phyloP scores from a whole-genome alignment of 2,329 filamentous ascomycete species.

The Tolypocladium amazonense region DNA sequence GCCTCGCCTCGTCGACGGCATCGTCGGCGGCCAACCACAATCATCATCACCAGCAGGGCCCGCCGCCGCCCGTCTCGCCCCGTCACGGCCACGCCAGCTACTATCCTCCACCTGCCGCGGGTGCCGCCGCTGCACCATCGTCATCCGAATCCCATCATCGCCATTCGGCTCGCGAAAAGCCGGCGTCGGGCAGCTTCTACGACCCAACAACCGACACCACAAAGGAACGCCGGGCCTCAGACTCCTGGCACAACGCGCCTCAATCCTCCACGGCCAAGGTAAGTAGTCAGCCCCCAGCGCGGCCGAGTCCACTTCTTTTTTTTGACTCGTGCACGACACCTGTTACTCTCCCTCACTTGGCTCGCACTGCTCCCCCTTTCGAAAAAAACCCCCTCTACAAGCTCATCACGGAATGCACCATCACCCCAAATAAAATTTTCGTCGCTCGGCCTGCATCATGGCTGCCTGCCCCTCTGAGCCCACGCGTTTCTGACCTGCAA shows the following conservation, averaged over 20 bases:
- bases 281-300: constrained; percentile 15
- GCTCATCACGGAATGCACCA: neutral
- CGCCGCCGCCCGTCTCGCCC: constrained; percentile 26
- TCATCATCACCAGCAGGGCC: constrained; percentile 16
- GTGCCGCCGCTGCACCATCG: neutral
- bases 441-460: neutral
- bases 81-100: constrained; percentile 25
- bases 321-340: constrained; percentile 8
- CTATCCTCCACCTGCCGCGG: constrained; percentile 7
- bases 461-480: neutral
- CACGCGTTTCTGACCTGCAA: constrained; percentile 3
- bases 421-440: neutral
- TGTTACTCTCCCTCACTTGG: neutral
- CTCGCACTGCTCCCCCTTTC: neutral
- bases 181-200: constrained; percentile 37
- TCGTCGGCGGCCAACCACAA: constrained; percentile 5
- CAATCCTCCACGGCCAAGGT: constrained; percentile 37
- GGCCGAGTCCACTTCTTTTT: constrained; percentile 16
- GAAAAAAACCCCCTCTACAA: neutral
- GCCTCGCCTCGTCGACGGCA: constrained; percentile 12
- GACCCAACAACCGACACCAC: constrained; percentile 42
- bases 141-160: constrained; percentile 13
- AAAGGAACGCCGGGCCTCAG: constrained; percentile 34
- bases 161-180: constrained; percentile 27
- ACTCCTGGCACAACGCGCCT: constrained; percentile 36